Evolutionary conservation across 352 stramenopile genomes (phyloP), one percentile per base, ranked within the genome.

Genomic region (Phytophthora aleatoria): DNA sequence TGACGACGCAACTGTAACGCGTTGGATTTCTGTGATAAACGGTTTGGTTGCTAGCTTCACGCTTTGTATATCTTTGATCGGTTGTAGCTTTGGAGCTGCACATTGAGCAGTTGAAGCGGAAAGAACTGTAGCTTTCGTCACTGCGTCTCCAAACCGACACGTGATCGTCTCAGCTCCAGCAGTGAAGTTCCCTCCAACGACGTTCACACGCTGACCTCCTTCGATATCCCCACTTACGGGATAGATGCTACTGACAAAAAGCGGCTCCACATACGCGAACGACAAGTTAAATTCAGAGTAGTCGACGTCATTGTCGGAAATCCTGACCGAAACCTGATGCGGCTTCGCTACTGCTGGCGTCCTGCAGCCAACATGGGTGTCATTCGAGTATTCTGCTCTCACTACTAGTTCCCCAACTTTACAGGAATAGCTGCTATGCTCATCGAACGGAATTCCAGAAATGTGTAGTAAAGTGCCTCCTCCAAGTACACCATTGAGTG

Each of bases 131-230:
- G 85, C 89, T 69, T 85, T 60, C 0, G 94, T 85, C 9, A 89
- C 67, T 6, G 75, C 71, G 10, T 96, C 81, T 42, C 92, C 94
- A 77, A 98, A 98, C 11, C 89, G 83, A 69, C 94, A 98, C 3
- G 71, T 31, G 8, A 96, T 50, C 4, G 77, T 57, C 15, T 83
- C 57, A 27, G 76, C 76, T 3, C 72, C 74, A 42, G 67, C 64
- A 15, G 57, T 57, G 43, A 95, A 94, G 30, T 77, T 74, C 0
- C 78, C 87, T n/a, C 89, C 89, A 8, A 75, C 67, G 9, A 95
- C 45, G 9, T 79, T 58, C 0, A 95, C 73, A 6, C 71, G 41
- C 26, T 80, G 73, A 3, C 85, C 82, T 12, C 87, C 87, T 47
- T 77, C 74, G 13, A 91, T 70, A 48, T 91, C 76, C 3, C 89